phyloP scores from a whole-genome alignment of 2,329 filamentous ascomycete genomes.

The Claviceps cyperi region DNA sequence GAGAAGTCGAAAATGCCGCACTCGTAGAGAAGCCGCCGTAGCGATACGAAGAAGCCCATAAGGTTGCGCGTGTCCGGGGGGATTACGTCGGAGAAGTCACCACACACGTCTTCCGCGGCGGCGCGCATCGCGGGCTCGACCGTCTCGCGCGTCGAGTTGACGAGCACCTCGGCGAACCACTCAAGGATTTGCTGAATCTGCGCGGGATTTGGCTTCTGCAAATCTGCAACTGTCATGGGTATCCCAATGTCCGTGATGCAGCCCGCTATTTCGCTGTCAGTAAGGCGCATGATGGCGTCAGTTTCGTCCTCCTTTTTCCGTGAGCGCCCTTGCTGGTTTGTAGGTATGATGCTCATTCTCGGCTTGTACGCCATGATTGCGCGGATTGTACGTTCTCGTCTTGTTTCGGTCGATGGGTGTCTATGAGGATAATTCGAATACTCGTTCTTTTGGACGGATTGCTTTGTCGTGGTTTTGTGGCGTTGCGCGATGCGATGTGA shows the following conservation, averaged over 20 bases:
- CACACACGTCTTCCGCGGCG: slow-evolving; percentile 74
- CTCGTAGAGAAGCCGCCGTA: slow-evolving; percentile 66
- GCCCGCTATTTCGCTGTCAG: slow-evolving; percentile 73
- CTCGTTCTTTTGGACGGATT: not conserved
- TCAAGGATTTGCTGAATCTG: slow-evolving; percentile 97
- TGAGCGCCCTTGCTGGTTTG: slow-evolving; percentile 33
- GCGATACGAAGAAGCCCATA: slow-evolving; percentile 85
- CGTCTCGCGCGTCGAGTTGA: slow-evolving; percentile 85
- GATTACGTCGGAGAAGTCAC: slow-evolving; percentile 71
- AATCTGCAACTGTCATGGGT: slow-evolving; percentile 68
- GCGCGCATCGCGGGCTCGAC: slow-evolving; percentile 92
- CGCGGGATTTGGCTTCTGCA: slow-evolving; percentile 85
- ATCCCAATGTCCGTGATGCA: slow-evolving; percentile 97
- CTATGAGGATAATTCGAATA: no score
- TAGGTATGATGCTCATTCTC: slow-evolving; percentile 46
- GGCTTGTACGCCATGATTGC: slow-evolving; percentile 42
- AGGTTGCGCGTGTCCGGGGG: slow-evolving; percentile 81
- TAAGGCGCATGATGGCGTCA: slow-evolving; percentile 44
- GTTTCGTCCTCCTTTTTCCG: slow-evolving; percentile 46
- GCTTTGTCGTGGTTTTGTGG: not conserved
- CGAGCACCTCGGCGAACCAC: slow-evolving; percentile 87
- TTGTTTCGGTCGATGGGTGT: not conserved
- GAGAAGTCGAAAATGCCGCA: slow-evolving; percentile 90
- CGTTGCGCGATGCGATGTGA: not conserved
- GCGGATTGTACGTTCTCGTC: not conserved